A percentile compares a stretch with the other conserved stretches of the same genome.
Conservation (phyloP, 352 stramenopile genomes). For the Achlya hypogyna region DNA sequence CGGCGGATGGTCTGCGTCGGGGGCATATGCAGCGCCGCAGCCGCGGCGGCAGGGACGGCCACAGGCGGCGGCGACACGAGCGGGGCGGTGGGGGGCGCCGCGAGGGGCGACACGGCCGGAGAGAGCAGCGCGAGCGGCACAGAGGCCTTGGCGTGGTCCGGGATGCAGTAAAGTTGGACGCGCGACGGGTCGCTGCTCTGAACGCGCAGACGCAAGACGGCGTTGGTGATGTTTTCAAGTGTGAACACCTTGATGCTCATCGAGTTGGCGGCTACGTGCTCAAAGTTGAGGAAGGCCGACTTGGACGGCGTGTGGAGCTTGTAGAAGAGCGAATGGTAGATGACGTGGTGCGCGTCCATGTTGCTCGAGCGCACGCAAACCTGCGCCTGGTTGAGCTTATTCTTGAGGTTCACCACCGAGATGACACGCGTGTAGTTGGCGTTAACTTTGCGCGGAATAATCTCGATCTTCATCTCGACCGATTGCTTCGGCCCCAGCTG, state of each 20-base stretch:
- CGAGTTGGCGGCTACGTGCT: slow-evolving; percentile 78
- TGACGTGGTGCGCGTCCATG: slow-evolving; percentile 86
- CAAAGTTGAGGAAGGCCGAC: slow-evolving; percentile 83
- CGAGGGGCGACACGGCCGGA: background rate
- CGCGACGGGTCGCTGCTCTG: slow-evolving; percentile 63
- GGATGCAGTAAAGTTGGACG: slow-evolving; percentile 63
- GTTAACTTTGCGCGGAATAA: slow-evolving; percentile 85
- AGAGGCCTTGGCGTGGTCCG: background rate
- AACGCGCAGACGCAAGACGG: slow-evolving; percentile 63
- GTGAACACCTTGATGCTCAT: slow-evolving; percentile 82
- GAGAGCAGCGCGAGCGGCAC: background rate
- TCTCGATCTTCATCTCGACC: slow-evolving; percentile 81
- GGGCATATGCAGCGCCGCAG: background rate
- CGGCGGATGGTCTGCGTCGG: background rate
- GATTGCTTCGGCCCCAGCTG: slow-evolving; percentile 79
- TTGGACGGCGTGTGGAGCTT: slow-evolving; percentile 76
- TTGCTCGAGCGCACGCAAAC: slow-evolving; percentile 85
- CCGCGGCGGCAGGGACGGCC: background rate
- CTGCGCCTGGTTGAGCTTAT: slow-evolving; percentile 77
- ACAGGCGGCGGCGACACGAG: slow-evolving; percentile 15
- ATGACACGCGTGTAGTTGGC: slow-evolving; percentile 83
- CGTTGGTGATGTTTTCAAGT: slow-evolving; percentile 83
- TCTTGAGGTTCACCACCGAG: slow-evolving; percentile 81
- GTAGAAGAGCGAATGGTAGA: slow-evolving; percentile 88
- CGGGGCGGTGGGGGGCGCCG: background rate